phyloP scores from a whole-genome alignment of 1,284 basidiomycete genomes.

The Apiotrichum veenhuisii region DNA sequence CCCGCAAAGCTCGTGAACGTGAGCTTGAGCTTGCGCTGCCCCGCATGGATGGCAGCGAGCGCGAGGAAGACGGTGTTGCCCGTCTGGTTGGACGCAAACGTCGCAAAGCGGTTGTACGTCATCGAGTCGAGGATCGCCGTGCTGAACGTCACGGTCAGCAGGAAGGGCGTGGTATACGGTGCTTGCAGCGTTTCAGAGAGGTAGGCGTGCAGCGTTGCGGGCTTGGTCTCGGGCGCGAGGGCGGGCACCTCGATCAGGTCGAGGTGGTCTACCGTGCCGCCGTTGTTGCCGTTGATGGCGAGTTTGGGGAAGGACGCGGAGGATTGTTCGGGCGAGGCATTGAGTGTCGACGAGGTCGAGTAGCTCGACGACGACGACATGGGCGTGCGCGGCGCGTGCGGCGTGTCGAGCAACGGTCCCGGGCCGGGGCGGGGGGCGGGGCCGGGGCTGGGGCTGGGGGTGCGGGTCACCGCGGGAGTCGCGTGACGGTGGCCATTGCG shows the following conservation, averaged over 20 bases:
- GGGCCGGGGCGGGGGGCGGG: no score
- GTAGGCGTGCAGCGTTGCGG: not conserved
- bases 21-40: constrained; percentile 13
- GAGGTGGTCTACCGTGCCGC: no score
- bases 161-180: not conserved
- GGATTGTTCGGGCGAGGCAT: no score
- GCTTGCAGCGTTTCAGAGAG: constrained; percentile 2
- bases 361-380: no score
- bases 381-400: no score
- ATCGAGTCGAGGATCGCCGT: constrained; percentile 19
- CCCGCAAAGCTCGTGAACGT: constrained; percentile 15
- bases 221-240: not conserved
- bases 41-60: constrained; percentile 9
- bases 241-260: not conserved
- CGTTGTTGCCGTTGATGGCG: no score
- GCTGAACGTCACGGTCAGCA: constrained; percentile 1
- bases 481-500: no score
- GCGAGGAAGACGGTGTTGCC: constrained; percentile 22
- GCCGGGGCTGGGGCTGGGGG: no score
- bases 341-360: no score
- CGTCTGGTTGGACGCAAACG: constrained; percentile 21
- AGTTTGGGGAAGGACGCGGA: no score
- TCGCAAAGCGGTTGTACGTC: constrained; percentile 13
- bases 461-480: no score
- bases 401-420: no score